Evolutionary conservation across 495 filamentous ascomycete species (phyloP), one percentile per base, ranked within the genome.

Genomic region (Penicillium arizonense): DNA sequence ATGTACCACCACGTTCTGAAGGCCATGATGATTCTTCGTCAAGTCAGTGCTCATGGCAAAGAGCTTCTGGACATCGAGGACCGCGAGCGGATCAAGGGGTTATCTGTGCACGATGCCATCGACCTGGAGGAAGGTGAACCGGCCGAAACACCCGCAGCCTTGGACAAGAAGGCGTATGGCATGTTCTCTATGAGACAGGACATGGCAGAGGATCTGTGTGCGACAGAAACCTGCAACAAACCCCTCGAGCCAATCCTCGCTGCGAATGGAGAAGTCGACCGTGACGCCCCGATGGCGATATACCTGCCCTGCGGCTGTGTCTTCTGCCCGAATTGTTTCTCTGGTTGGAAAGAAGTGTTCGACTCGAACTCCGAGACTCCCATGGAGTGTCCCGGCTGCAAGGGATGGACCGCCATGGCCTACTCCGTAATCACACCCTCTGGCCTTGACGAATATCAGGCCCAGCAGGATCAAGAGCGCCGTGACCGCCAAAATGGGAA

Each of bases 1-100:
- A 83, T 86, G 47, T 96, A 94, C 65, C 89, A 91, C 23, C 89
- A 95, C 54, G 90, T 97, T 46, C 71, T 98, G 35, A 90, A 89
- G 52, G 87, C 89, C 8, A 96, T 98, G 71, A 82, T 93, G 62
- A 89, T 91, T 36, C 81, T 98, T 8, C 90, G 94, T 5, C 81
- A 91, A 40, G 85, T 97, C 28, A 97, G 90, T 60, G 94, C 92
- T 4, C 90, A 96, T 69, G 94, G 94, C 6, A 86, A 84, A 60
- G 94, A 97, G 50, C 79, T 97, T 24, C 80, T 98, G 3, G 86
- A 83, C 40, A 83, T 90, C 14, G 84, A 91, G 42, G 92, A 96
- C 60, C 78, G 94, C 14, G 83, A 87, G 35, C 73, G 85, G 12
- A 83, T 88, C 49, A 85, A 89, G 59, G 94, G 94, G 9, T 72